Evolutionary conservation across 257 asterid species (phyloP).

Genomic region (Solanum bulbocastanum): DNA sequence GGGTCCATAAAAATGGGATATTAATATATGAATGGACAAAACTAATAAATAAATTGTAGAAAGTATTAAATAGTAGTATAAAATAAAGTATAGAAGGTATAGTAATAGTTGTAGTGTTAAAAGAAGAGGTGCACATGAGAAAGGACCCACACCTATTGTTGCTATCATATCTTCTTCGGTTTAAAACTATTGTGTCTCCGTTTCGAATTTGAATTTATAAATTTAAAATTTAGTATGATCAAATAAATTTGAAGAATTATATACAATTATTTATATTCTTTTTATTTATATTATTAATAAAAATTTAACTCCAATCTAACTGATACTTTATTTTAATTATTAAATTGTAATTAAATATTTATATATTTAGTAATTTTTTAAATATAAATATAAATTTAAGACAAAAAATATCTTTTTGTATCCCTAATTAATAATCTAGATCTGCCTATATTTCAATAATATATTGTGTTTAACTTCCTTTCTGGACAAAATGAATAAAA

Average conservation of each 20-base stretch:
- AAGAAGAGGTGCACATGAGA: background rate
- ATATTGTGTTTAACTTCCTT: background rate
- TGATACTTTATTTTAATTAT: too few species aligned
- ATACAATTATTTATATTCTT: background rate
- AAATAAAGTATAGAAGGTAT: background rate
- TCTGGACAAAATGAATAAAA: background rate
- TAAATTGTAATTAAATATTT: too few species aligned
- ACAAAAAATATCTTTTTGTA: background rate
- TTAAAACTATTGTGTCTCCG: background rate
- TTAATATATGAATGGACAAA: background rate
- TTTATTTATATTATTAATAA: too few species aligned
- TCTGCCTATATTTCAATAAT: background rate
- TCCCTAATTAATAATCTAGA: background rate
- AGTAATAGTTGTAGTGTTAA: background rate
- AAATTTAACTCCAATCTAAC: too few species aligned
- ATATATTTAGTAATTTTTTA: too few species aligned
- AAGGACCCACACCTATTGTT: background rate
- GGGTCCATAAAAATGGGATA: background rate
- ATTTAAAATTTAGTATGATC: background rate
- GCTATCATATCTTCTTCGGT: background rate
- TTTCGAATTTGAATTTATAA: background rate
- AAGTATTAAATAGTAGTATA: background rate
- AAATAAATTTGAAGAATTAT: background rate
- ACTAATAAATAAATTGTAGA: background rate
- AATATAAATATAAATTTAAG: too few species aligned